These are phyloP conservation scores for Stephania cephalantha DNA, from an alignment of 164 flowering plant genomes.

Conservation along the genomic window DNA sequence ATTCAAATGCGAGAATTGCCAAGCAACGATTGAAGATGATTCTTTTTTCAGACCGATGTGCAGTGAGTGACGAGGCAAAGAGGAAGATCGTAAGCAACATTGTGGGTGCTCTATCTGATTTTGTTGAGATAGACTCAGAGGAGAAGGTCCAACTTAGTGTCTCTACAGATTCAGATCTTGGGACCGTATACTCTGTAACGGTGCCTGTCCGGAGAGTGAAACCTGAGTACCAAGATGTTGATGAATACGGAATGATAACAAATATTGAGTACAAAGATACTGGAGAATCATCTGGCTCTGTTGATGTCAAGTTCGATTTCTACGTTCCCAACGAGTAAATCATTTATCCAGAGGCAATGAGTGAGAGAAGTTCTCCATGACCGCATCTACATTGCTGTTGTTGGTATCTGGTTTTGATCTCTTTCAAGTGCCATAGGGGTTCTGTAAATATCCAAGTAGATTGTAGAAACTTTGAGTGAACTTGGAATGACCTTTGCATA, in stretches of 20 bases:
- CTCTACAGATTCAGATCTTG: conserved; percentile 75
- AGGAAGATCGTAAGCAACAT: conserved; percentile 73
- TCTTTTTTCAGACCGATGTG: conserved; percentile 94
- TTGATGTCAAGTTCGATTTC: conserved; percentile 88
- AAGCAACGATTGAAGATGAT: conserved; percentile 95
- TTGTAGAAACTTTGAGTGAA: neutral
- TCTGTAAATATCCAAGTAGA: neutral
- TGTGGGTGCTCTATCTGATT: conserved; percentile 77
- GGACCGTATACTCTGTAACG: conserved; percentile 89
- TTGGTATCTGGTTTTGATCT: neutral
- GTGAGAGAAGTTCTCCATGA: neutral
- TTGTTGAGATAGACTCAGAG: conserved; percentile 91
- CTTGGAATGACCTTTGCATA: neutral
- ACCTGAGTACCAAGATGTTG: conserved; percentile 61
- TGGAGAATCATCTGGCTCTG: conserved; percentile 72
- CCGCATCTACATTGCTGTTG: neutral
- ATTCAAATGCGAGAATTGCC: conserved; percentile 86
- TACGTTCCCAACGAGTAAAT: conserved; percentile 48
- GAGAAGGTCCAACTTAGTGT: conserved; percentile 91
- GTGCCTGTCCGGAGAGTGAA: conserved; percentile 91
- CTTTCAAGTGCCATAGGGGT: neutral
- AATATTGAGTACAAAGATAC: conserved; percentile 73
- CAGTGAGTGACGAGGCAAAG: conserved; percentile 93
- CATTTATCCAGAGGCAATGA: neutral
- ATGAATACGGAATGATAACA: conserved; percentile 54